These are phyloP conservation scores for Blastocystis sp. DNA, from an alignment of 352 stramenopile species.

Conservation along the genomic window DNA sequence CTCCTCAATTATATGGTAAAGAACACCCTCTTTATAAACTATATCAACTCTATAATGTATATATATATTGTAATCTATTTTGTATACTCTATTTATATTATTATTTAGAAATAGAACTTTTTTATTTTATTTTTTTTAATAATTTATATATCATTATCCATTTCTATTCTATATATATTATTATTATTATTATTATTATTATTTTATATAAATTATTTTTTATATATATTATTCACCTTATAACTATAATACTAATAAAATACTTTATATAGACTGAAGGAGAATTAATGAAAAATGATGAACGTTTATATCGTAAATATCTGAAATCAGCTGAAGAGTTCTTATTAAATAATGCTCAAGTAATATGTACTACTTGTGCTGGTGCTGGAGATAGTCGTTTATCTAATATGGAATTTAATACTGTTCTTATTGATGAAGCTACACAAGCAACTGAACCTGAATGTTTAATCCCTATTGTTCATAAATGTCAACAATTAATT, in stretches of 20 bases:
- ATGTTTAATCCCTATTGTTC: conserved; percentile 90
- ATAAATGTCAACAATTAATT: conserved; percentile 91
- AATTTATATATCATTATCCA: conserved; percentile 10
- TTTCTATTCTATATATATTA: no score
- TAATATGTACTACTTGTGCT: conserved; percentile 97
- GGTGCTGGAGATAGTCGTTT: conserved; percentile 84
- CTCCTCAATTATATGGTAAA: conserved; percentile 42
- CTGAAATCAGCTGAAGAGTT: conserved; percentile 69
- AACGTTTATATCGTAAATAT: conserved; percentile 46
- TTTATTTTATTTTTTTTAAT: background rate
- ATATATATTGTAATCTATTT: background rate
- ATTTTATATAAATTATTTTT: conserved; percentile 12
- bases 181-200: background rate
- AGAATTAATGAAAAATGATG: conserved; percentile 30
- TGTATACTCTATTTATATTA: conserved; percentile 2
- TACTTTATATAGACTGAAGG: conserved; percentile 5
- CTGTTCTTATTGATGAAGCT: conserved; percentile 97
- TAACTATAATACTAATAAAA: background rate
- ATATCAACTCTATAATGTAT: background rate
- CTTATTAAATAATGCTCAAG: conserved; percentile 85
- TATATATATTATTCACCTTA: conserved; percentile 18
- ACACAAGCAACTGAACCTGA: conserved; percentile 96
- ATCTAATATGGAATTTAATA: conserved; percentile 85
- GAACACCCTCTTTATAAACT: conserved; percentile 1
- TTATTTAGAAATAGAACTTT: background rate